Evolutionary conservation across 352 stramenopile species (phyloP), one percentile per base, ranked within the genome.

Genomic region (Pythium monospermum): DNA sequence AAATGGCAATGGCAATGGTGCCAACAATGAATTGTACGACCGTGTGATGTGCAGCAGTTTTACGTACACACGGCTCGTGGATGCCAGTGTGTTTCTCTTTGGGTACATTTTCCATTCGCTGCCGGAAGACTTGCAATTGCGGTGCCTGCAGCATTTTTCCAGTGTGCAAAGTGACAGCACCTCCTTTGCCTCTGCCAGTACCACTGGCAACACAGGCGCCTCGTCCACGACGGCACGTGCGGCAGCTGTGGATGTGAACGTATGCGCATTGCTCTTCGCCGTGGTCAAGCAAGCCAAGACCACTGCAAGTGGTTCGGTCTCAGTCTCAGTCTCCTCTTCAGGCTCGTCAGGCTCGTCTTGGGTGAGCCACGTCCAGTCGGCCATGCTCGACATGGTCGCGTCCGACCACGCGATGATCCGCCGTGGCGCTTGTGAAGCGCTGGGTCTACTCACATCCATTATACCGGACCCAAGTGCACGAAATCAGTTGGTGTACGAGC

Each of bases 121-220:
- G 22, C 82, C 82, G 0, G 81, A 94, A 61, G 84, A 94, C 59
- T 61, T 94, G 22, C 84, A 94, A 32, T 59, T 94, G 35, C 82
- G 84, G 16, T 85, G 76, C 22, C 55, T 94, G 1, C 84, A 94
- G 56, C 84, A 94, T 47, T 90, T 83, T 27, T 73, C 75, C 2
- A 68, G 70, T 30, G 68, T 76, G 4, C 57, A 92, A n/a, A 70
- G 65, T 4, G 82, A 94, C 26, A 66, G 66, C 15, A n/a, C n/a
- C n/a, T n/a, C n/a, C n/a, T n/a, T n/a, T n/a, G n/a, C n/a, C n/a
- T n/a, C n/a, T n/a, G n/a, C n/a, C n/a, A n/a, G n/a, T n/a, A n/a
- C n/a, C n/a, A n/a, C n/a, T n/a, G n/a, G n/a, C n/a, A n/a, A n/a
- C n/a, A n/a, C n/a, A n/a, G n/a, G n/a, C n/a, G n/a, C n/a, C n/a